Evolutionary conservation across 2,329 filamentous ascomycete species (phyloP).

Genomic region (Aspergillus costaricaensis): DNA sequence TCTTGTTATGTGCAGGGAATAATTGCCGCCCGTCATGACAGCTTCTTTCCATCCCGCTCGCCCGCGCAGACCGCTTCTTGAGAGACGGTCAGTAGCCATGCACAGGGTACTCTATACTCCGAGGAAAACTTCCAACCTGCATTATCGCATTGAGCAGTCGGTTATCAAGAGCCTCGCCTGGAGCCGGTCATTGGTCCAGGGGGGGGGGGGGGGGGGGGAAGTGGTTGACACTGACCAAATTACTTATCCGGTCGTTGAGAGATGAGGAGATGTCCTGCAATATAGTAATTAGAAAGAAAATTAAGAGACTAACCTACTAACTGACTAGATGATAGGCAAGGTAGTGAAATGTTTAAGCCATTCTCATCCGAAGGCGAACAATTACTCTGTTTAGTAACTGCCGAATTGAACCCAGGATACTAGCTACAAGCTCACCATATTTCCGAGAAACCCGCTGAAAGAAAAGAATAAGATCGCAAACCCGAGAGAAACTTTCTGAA

Average conservation of each 20-base stretch:
- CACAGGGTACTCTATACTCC: constrained; percentile 8
- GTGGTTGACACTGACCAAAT: not conserved
- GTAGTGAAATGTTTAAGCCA: not conserved
- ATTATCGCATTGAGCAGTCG: not conserved
- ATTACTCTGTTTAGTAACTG: constrained; percentile 1
- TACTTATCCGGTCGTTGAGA: not conserved
- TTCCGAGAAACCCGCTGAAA: not conserved
- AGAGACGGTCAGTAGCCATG: constrained; percentile 8
- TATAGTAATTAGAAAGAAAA: too few species aligned
- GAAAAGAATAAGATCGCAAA: too few species aligned
- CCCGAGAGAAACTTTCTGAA: too few species aligned
- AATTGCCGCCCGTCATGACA: not conserved
- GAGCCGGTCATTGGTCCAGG: not conserved
- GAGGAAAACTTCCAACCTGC: not conserved
- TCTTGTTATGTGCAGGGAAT: not conserved
- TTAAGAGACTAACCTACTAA: too few species aligned
- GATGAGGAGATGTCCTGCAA: not conserved
- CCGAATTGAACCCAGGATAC: constrained; percentile 1
- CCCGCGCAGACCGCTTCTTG: constrained; percentile 26
- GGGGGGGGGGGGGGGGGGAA: not conserved
- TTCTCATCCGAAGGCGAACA: not conserved
- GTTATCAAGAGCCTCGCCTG: not conserved
- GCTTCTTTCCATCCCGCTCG: constrained; percentile 6
- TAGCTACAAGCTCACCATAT: not conserved
- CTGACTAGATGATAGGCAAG: too few species aligned